Base-by-base conservation (phyloP, 176 grass and related monocot genomes). In the Puccinellia tenuiflora region DNA sequence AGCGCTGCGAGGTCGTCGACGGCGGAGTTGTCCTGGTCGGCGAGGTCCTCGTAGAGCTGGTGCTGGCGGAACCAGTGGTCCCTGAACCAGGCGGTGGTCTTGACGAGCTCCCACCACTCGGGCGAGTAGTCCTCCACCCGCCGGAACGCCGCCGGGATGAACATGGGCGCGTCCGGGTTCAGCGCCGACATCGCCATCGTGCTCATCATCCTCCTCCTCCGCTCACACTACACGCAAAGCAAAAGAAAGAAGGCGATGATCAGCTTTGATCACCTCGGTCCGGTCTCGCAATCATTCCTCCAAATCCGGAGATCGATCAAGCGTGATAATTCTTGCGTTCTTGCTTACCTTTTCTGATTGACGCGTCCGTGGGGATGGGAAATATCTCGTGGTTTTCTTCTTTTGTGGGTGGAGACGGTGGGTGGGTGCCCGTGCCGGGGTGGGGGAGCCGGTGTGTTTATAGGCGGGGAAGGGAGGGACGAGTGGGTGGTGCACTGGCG, bases 121-220 rank as follows among this genome's bases (percentile, higher is more conserved):
- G 97, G 89, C 39, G 97, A 99, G 86, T 77, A 99, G 85, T 99
- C 93, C 91, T 99, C 93, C 26, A 99, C 97, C 80, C 78, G 88
- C 37, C 84, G 37, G 86, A 92, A 90, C 33, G 97, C 91, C 76
- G 91, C 89, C 73, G 97, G 97, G 86, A 99, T 90, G 83, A 96
- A 99, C 74, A 94, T 84, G 34, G 91, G 91, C 55, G 97, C 97
- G 85, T 99, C 86, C 55, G 97, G 97, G 67, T 99, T 99, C 75
- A 99, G 89, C 55, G 89, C 82, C 25, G 96, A 99, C 79, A 75
- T 75, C 30, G 88, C 75, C 88, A 83, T 68, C 12, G 59, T 25
- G 38, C 80, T 87, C 88, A 75, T 90, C 39, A 38, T 88, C 73
- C 0, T 21, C 17, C 43, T 38, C 35, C 35, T 38, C 17, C 1